A percentile compares a stretch with the other conserved stretches of the same genome.
phyloP scores from a whole-genome alignment of 345 rosid genomes.

The Mangifera indica region DNA sequence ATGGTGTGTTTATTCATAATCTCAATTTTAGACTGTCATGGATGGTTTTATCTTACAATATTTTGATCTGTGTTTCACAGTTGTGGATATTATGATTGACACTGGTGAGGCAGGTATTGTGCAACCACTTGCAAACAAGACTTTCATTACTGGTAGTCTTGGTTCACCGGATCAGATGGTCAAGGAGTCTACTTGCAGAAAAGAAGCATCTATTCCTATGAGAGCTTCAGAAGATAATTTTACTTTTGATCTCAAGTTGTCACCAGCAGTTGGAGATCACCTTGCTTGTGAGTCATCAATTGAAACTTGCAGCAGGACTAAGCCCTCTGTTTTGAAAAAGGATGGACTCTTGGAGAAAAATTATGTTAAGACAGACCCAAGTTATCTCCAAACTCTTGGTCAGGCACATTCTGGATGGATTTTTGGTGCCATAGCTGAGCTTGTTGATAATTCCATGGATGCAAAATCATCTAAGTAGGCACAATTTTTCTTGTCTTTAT shows the following conservation, averaged over 20 bases:
- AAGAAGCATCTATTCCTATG: not conserved
- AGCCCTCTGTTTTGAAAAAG: slow-evolving; percentile 11
- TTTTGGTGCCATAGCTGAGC: slow-evolving; percentile 44
- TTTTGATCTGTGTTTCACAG: not conserved
- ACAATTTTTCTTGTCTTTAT: not conserved
- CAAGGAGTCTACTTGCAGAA: slow-evolving; percentile 12
- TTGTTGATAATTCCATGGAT: slow-evolving; percentile 39
- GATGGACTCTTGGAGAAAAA: slow-evolving; percentile 20
- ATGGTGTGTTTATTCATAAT: not conserved
- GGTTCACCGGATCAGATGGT: not conserved
- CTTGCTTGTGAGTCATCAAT: not conserved
- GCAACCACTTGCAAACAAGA: slow-evolving; percentile 1
- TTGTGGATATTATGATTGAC: slow-evolving; percentile 5
- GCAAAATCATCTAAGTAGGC: slow-evolving; percentile 34
- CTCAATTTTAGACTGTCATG: not conserved
- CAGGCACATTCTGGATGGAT: slow-evolving; percentile 41
- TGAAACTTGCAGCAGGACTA: slow-evolving; percentile 7
- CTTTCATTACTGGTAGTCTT: not conserved
- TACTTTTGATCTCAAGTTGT: slow-evolving; percentile 5
- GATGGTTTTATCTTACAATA: not conserved
- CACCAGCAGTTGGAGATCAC: slow-evolving; percentile 12
- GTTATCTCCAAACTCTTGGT: slow-evolving; percentile 37
- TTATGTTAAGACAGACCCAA: slow-evolving; percentile 34
- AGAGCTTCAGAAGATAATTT: slow-evolving; percentile 12
- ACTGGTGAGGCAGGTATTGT: slow-evolving; percentile 5